Base-by-base conservation (phyloP, 1,284 basidiomycete species). In the Leccinum subrobustum region DNA sequence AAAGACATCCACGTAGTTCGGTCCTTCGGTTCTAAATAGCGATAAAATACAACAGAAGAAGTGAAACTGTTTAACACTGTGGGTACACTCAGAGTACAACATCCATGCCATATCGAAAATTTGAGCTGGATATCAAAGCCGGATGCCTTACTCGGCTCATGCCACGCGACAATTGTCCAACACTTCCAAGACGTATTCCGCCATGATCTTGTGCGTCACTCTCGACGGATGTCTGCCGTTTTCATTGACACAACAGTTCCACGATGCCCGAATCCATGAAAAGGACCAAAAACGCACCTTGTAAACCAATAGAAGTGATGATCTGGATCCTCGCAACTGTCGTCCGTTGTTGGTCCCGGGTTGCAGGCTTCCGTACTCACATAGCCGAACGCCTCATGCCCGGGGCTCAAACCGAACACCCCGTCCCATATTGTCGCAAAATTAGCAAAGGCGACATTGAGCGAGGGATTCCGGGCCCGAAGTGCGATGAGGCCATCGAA, bases 231-330 rank as follows among this genome's bases (percentile, higher is more conserved):
- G 76, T 31, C 80, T 81, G 57, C 55, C 16, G 2, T 12, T 37
- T 29, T 23, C 4, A 3, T 52, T 25, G n/a, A 42, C 2, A 33
- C 14, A 31, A 47, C 50, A 64, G 48, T 27, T 18, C 33, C 9
- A 18, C n/a, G 20, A 39, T 1, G 11, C 20, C 54, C 8, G 0
- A 51, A 23, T 1, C 2, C 4, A 25, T 4, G n/a, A 27, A 31
- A 37, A 64, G 52, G 18, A 11, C 1, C 9, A 4, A 39, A 27
- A 50, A 27, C 79, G 67, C 61, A 82, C 83, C 77, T 78, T 23
- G 73, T 68, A 16, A 83, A 76, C 77, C 82, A 85, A 62, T 83
- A 82, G 63, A 84, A 82, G 23, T 74, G 75, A 61, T 78, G 78
- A 42, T 78, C 78, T 3, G 83, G 81, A 61, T 83, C 81, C 29